Conservation (phyloP, 257 asterid species). For the Forsythia suspensa region DNA sequence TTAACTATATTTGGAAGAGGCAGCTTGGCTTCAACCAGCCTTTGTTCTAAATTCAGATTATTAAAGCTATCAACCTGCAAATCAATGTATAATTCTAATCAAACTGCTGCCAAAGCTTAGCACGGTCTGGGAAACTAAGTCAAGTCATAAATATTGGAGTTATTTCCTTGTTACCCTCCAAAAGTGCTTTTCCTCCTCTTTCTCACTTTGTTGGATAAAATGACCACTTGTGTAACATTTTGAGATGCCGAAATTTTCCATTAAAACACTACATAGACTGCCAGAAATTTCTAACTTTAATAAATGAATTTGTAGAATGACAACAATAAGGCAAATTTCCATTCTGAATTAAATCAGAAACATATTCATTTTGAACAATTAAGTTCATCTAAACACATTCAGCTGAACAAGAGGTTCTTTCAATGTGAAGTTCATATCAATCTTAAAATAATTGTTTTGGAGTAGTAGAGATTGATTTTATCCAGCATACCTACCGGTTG, state of each 20-base stretch:
- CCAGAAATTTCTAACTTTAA: neutral
- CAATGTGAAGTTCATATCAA: neutral
- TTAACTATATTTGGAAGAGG: slow-evolving; percentile 82
- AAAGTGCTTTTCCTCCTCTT: neutral
- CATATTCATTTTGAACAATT: neutral
- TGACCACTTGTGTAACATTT: slow-evolving; percentile 6
- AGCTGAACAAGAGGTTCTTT: neutral
- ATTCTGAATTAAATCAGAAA: neutral
- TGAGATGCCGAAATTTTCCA: slow-evolving; percentile 4
- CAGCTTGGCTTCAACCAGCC: slow-evolving; percentile 67
- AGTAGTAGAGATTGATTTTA: neutral
- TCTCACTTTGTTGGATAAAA: slow-evolving; percentile 9
- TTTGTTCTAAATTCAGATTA: slow-evolving; percentile 60
- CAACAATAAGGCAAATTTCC: neutral
- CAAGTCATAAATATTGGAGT: neutral
- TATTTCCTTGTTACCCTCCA: neutral
- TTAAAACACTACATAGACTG: neutral
- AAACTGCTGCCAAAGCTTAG: slow-evolving; percentile 25
- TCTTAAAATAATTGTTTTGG: neutral
- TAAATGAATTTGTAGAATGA: neutral
- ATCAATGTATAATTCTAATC: slow-evolving; percentile 29
- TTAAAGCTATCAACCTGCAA: slow-evolving; percentile 79
- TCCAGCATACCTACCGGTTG: neutral
- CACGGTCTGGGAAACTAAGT: neutral
- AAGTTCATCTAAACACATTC: neutral